A percentile compares a stretch with the other conserved stretches of the same genome.
Evolutionary conservation across 345 rosid genomes (phyloP).

Genomic region (Eucalyptus grandis): DNA sequence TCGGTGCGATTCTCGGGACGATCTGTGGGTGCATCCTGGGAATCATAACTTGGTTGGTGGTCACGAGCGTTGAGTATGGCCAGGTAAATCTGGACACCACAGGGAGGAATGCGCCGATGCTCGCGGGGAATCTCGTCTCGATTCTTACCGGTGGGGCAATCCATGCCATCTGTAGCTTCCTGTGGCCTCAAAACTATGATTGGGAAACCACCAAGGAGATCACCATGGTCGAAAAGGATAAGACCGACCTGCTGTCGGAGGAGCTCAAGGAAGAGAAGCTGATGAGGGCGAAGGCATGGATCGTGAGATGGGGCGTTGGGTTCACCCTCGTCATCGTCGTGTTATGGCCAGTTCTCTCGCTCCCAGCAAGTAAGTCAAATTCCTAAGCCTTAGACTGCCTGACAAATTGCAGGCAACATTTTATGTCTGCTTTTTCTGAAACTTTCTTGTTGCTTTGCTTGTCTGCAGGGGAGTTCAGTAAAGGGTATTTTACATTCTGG

Average conservation of each 20-base stretch:
- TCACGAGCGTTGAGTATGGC: conserved; percentile 55
- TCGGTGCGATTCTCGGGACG: conserved; percentile 70
- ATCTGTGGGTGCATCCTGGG: conserved; percentile 61
- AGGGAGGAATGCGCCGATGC: conserved; percentile 81
- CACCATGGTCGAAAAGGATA: conserved; percentile 63
- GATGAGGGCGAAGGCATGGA: conserved; percentile 64
- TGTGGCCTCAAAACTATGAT: conserved; percentile 61
- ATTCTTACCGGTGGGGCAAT: conserved; percentile 63
- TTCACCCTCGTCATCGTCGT: conserved; percentile 65
- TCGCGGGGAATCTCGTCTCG: conserved; percentile 78
- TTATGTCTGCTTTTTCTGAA: neutral
- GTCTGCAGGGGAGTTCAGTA: conserved; percentile 42
- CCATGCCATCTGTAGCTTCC: conserved; percentile 55
- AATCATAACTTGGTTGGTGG: conserved; percentile 59
- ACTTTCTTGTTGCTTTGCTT: neutral
- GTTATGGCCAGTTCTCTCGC: conserved; percentile 69
- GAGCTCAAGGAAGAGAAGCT: conserved; percentile 77
- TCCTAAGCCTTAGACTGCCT: neutral
- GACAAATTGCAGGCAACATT: neutral
- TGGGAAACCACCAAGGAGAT: conserved; percentile 87
- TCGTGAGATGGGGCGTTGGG: conserved; percentile 74
- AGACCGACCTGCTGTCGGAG: conserved; percentile 34
- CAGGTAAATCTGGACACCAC: conserved; percentile 61
- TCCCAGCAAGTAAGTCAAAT: conserved; percentile 54
- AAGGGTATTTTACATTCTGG: conserved; percentile 89